A percentile compares a stretch with the other conserved stretches of the same genome.
phyloP scores from a whole-genome alignment of 768 basidiomycete genomes.

The Russula olivacea region DNA sequence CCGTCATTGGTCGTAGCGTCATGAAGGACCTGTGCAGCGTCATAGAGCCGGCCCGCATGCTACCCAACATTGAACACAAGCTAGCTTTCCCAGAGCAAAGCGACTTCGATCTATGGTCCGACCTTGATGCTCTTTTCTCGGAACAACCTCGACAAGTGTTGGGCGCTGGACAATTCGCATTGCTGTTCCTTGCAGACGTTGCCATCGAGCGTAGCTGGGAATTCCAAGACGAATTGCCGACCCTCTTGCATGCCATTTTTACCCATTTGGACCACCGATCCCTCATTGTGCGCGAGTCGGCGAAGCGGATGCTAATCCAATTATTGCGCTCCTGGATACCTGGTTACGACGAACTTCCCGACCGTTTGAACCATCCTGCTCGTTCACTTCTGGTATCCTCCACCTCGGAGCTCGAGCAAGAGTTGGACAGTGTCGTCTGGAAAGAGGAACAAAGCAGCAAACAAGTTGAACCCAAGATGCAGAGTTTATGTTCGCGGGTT shows the following conservation, averaged over 20 bases:
- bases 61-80: constrained; percentile 70
- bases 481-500: constrained; percentile 57
- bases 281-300: constrained; percentile 60
- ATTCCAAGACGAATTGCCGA: constrained; percentile 58
- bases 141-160: constrained; percentile 64
- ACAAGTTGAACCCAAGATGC: constrained; percentile 61
- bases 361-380: constrained; percentile 46
- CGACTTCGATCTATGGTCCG: constrained; percentile 73
- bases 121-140: constrained; percentile 69
- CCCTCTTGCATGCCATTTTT: constrained; percentile 73
- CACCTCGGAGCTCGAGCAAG: constrained; percentile 51
- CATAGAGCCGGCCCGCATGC: constrained; percentile 80
- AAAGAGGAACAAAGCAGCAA: constrained; percentile 56
- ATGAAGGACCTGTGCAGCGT: constrained; percentile 82
- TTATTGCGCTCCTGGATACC: constrained; percentile 76
- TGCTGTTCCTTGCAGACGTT: constrained; percentile 76
- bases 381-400: constrained; percentile 46
- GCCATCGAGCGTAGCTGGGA: constrained; percentile 76
- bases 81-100: constrained; percentile 53
- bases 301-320: constrained; percentile 79
- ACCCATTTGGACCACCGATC: constrained; percentile 77
- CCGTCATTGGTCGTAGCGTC: constrained; percentile 60
- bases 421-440: constrained; percentile 59
- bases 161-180: constrained; percentile 82
- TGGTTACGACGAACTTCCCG: constrained; percentile 66